Evolutionary conservation across 331 rosid genomes (phyloP).

Genomic region (Dryas integrifolia): DNA sequence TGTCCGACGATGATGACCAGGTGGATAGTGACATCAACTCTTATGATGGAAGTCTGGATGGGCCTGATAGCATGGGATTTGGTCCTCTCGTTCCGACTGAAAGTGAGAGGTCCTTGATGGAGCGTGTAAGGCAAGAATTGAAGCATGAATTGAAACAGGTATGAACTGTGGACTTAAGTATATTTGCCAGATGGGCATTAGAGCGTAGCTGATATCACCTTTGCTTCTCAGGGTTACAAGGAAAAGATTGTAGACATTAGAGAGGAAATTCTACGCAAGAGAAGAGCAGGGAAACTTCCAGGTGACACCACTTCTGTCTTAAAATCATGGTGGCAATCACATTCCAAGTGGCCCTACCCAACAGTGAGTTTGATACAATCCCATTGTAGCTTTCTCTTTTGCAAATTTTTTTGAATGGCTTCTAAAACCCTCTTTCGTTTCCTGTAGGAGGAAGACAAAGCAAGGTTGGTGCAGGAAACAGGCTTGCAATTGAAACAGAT

Average conservation of each 20-base stretch:
- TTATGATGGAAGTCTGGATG: conserved; percentile 71
- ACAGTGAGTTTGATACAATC: conserved; percentile 50
- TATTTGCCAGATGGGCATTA: neutral
- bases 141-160: conserved; percentile 92
- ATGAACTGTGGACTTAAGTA: neutral
- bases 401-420: neutral
- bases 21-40: conserved; percentile 65
- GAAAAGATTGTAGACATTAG: conserved; percentile 92
- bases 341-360: conserved; percentile 98
- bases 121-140: conserved; percentile 86
- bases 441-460: conserved; percentile 88
- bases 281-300: conserved; percentile 94
- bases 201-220: neutral
- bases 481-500: conserved; percentile 94
- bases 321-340: conserved; percentile 98
- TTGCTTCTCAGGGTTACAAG: conserved; percentile 73
- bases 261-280: conserved; percentile 88
- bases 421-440: neutral
- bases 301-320: conserved; percentile 90
- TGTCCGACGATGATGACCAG: conserved; percentile 92
- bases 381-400: neutral
- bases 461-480: conserved; percentile 89
- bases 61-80: conserved; percentile 69
- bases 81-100: conserved; percentile 97
- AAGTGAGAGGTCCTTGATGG: conserved; percentile 94